phyloP scores from a whole-genome alignment of 2,329 filamentous ascomycete genomes.

The Fusarium euwallaceae region DNA sequence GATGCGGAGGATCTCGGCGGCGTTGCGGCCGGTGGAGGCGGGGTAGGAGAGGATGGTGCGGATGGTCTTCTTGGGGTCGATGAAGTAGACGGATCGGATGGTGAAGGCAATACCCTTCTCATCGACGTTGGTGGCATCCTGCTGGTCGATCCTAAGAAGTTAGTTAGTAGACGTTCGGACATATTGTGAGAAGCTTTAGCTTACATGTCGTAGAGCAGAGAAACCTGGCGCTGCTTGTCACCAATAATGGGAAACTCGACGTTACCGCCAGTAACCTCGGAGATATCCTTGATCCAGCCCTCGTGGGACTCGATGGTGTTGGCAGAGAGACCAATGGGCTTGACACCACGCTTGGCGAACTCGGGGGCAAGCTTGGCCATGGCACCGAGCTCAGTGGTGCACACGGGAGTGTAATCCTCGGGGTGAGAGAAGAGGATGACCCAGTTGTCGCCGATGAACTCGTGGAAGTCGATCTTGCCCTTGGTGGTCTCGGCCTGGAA shows the following conservation, averaged over 20 bases:
- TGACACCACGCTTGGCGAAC: conserved; percentile 87
- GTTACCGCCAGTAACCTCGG: conserved; percentile 79
- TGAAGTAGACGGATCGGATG: conserved; percentile 94
- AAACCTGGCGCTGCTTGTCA: conserved; percentile 82
- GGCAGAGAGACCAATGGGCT: conserved; percentile 91
- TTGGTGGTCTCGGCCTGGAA: conserved; percentile 86
- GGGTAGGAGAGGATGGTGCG: conserved; percentile 94
- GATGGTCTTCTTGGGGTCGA: conserved; percentile 94
- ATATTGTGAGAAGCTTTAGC: conserved; percentile 31
- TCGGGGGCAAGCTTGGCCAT: conserved; percentile 91
- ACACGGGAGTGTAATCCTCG: conserved; percentile 93
- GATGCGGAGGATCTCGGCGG: conserved; percentile 82
- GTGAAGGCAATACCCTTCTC: conserved; percentile 89
- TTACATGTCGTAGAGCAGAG: conserved; percentile 83
- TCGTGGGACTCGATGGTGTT: conserved; percentile 88
- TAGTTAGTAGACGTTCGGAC: conserved; percentile 12
- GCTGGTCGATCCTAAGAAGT: conserved; percentile 76
- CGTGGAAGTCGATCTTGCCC: conserved; percentile 84
- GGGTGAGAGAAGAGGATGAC: conserved; percentile 88
- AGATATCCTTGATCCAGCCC: conserved; percentile 91
- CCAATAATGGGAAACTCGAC: conserved; percentile 85
- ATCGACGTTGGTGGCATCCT: conserved; percentile 85
- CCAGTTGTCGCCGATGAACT: conserved; percentile 85
- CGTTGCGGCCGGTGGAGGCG: conserved; percentile 88
- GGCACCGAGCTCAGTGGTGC: conserved; percentile 94